Evolutionary conservation across 257 asterid genomes (phyloP).

Genomic region (Cruciata laevipes): DNA sequence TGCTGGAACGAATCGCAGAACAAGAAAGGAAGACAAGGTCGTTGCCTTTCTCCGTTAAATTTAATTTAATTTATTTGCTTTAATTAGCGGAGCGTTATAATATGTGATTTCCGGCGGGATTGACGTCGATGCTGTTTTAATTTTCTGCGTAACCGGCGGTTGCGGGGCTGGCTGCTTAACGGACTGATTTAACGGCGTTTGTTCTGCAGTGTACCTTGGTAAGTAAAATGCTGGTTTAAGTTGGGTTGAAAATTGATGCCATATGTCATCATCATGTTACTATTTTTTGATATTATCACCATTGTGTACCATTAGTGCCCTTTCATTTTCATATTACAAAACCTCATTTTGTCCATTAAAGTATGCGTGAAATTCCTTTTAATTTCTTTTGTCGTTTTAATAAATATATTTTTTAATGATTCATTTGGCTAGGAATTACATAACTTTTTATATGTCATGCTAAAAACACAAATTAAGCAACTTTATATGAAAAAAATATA

Average conservation of each 20-base stretch:
- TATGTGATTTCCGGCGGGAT: conserved; percentile 19
- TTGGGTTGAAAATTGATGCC: background rate
- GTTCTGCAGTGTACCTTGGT: conserved; percentile 89
- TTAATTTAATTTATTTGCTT: background rate
- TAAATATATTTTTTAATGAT: too few relatives aligned
- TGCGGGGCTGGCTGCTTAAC: conserved; percentile 30
- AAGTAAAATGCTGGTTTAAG: conserved; percentile 20
- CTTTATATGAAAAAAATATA: too few relatives aligned
- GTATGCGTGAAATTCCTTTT: background rate
- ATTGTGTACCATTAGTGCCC: background rate
- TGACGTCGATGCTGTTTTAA: conserved; percentile 17
- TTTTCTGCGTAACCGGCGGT: conserved; percentile 10
- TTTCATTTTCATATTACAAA: background rate
- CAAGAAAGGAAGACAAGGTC: conserved; percentile 98
- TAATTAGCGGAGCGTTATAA: background rate
- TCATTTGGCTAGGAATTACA: background rate
- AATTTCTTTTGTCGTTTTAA: background rate
- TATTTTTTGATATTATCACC: conserved; percentile 8
- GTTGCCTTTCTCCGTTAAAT: background rate
- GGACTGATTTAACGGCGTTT: conserved; percentile 13
- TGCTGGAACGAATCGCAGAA: conserved; percentile 93
- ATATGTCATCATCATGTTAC: background rate
- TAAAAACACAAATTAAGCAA: too few relatives aligned
- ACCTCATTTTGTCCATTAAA: too few relatives aligned
- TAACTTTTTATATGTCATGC: background rate